Evolutionary conservation across 23 red algal genomes (phyloP), one percentile per base, ranked within the genome.

Genomic region (Agarophyton chilense): DNA sequence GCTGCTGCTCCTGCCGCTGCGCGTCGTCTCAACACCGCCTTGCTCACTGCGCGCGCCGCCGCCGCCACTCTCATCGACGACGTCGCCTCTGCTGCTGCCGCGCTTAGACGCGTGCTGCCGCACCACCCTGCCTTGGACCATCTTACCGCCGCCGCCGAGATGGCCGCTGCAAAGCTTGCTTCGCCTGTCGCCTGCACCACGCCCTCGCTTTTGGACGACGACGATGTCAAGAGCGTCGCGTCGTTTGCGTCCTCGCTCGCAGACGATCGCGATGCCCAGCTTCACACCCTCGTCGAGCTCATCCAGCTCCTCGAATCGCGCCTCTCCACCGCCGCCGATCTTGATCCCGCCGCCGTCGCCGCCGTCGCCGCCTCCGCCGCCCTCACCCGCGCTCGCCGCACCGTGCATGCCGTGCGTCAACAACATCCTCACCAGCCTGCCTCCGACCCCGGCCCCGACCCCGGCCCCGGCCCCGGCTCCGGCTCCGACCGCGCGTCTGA

Each of bases 201-300:
- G 62, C 21, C 38, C 64, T 74, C 38, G 47, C 21, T 1, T n/a
- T n/a, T n/a, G n/a, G 55, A 60, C 45, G 82, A 87, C 50, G 82
- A 87, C 36, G 82, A 87, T 43, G 42, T 64, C 2, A 55, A 65
- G 0, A 87, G 82, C 39, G 63, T 72, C 45, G 29, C 82, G 2
- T 72, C 62, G 21, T 87, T 87, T 36, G 82, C 82, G 10, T 66
- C 54, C 18, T 87, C 82, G 46, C 61, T 87, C 2, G 82, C 57
- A 16, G 82, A 87, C 44, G 82, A 87, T 75, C 82, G 82, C 33
- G 82, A 87, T 21, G 66, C 82, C 2, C 82, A 87, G 42, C 40
- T 87, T 10, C 64, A 87, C 10, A 57, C 82, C 13, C 49, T 87
- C 7, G 67, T 87, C 18, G 82, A 87, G 21, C 61, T 87, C 0